Base-by-base conservation (phyloP, 31 red algal genomes). In the Asparagopsis taxiformis region DNA sequence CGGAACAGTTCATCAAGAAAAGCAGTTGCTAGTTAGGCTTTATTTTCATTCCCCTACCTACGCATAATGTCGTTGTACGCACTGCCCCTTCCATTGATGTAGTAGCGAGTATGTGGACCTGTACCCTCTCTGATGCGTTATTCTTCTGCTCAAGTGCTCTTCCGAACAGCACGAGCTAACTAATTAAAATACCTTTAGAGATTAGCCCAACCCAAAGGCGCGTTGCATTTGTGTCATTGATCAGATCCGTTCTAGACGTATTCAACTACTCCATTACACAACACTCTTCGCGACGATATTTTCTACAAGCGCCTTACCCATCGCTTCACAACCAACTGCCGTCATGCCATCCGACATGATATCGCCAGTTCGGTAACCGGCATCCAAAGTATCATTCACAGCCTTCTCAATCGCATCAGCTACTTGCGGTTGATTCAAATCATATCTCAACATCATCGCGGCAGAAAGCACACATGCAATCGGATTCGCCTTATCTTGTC, bases 401-500 rank as follows among this genome's bases (percentile, higher is more conserved):
- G 94, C 84, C 33, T 59, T 62, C 67, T 94, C 90, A 46, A 98
- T 81, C 3, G 73, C 49, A 68, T 90, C 74, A 20, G 94, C 88
- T 23, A 81, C 63, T 11, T 93, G 85, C 16, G 85, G 38, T 30
- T 75, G 87, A 23, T 91, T 68, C 22, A 98, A 70, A 31, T 90
- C 80, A 54, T 98, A 98, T 11, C 83, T 53, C 10, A 82, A 37
- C 94, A 98, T 91, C 94, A 98, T 90, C 11, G 94, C 89, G 17
- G 84, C 94, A 4, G 94, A 98, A 34, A 98, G 57, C 0, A 98
- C 82, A 38, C 77, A 86, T 46, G 94, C 94, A 0, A 93, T 33
- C 38, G 94, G 94, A 66, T 98, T 98, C 61, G 94, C 94, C 62
- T 80, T 84, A 53, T 98, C 85, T 65, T 90, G 65, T 31, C 94